Percentiles rank a stretch among this genome's conserved stretches.
Conservation (phyloP, 768 basidiomycete species). For the Leccinum aurantiacum region DNA sequence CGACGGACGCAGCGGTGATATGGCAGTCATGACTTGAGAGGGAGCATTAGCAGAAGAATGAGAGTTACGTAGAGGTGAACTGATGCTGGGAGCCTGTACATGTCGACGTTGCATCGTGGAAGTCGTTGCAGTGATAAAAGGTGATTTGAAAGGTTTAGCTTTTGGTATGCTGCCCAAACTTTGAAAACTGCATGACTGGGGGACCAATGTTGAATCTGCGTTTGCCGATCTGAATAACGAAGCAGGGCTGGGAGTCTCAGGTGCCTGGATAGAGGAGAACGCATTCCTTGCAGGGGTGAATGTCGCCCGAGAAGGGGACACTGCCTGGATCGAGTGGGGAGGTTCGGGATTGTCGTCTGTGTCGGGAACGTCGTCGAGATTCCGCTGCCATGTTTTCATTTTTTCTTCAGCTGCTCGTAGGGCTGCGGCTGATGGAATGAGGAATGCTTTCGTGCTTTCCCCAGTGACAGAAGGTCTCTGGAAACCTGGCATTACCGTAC, state of each 20-base stretch:
- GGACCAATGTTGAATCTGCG: conserved; percentile 9
- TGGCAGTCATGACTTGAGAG: conserved; percentile 17
- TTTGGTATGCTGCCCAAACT: conserved; percentile 12
- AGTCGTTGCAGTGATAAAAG: conserved; percentile 32
- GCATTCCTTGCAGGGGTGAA: conserved; percentile 41
- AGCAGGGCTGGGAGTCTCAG: conserved; percentile 42
- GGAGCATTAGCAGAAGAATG: conserved; percentile 5
- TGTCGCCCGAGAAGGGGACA: conserved; percentile 29
- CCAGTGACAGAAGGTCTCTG: conserved; percentile 17
- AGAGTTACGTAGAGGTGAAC: conserved; percentile 16
- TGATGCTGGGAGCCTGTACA: conserved; percentile 32
- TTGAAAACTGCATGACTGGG: conserved; percentile 14
- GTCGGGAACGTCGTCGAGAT: conserved; percentile 24
- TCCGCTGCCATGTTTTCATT: conserved; percentile 49
- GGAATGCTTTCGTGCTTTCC: conserved; percentile 27
- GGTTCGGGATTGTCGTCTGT: conserved; percentile 23
- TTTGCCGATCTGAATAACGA: conserved; percentile 29
- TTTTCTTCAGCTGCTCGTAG: conserved; percentile 54
- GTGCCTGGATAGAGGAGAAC: conserved; percentile 27
- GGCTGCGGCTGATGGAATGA: conserved; percentile 55
- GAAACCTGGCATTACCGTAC: conserved; percentile 20
- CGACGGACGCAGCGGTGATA: conserved; percentile 39
- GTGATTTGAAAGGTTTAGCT: conserved; percentile 48
- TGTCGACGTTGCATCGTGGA: conserved; percentile 11
- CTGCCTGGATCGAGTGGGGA: conserved; percentile 1